Evolutionary conservation across 345 rosid species (phyloP).

Genomic region (Citrus trifoliata): DNA sequence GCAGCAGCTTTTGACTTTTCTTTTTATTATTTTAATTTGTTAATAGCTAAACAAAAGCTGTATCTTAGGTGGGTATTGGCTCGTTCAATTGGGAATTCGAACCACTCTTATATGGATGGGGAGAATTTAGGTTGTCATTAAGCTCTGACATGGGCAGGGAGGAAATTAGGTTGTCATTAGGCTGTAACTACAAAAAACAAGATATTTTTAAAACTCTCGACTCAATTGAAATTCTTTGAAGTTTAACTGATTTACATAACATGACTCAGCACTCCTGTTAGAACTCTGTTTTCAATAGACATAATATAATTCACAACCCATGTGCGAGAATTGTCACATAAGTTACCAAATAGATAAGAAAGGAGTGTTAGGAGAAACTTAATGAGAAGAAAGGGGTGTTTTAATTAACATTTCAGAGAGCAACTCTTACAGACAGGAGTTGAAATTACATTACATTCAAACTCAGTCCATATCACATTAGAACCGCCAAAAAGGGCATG

Average conservation of each 20-base stretch:
- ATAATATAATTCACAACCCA: background rate
- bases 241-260: too few species aligned
- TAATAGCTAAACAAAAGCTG: background rate
- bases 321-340: background rate
- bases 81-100: too few species aligned
- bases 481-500: slow-evolving; percentile 8
- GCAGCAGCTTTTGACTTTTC: background rate
- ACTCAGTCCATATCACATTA: slow-evolving; percentile 1
- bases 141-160: too few species aligned
- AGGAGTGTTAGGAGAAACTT: too few species aligned
- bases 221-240: background rate
- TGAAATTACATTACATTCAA: slow-evolving; percentile 8
- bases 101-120: too few species aligned
- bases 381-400: slow-evolving; percentile 3
- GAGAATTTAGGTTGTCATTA: too few species aligned
- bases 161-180: too few species aligned
- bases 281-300: background rate
- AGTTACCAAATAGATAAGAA: background rate
- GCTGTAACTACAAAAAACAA: too few species aligned
- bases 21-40: background rate
- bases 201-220: too few species aligned
- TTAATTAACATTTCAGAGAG: slow-evolving; percentile 11
- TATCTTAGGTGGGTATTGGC: background rate
- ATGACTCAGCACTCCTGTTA: background rate
- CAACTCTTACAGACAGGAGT: slow-evolving; percentile 1